phyloP scores from a whole-genome alignment of 78 protist genomes.

The Tieghemostelium lacteum region DNA sequence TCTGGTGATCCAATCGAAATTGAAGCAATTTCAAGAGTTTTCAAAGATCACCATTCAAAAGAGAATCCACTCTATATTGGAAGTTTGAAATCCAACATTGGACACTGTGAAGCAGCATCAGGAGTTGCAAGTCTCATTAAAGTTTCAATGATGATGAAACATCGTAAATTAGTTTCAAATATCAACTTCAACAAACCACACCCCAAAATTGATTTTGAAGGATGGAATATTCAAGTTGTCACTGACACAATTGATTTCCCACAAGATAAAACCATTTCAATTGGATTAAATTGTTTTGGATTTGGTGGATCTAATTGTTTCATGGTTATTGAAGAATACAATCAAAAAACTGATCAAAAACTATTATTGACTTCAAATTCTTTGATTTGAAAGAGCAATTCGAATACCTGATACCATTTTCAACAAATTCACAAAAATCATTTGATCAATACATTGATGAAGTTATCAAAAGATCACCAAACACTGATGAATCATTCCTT shows the following conservation, averaged over 20 bases:
- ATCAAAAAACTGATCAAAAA: not conserved
- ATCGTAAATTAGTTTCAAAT: constrained; percentile 58
- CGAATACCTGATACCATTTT: constrained; percentile 69
- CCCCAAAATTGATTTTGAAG: constrained; percentile 62
- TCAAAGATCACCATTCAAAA: constrained; percentile 27
- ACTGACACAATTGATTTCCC: constrained; percentile 51
- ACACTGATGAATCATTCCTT: not conserved
- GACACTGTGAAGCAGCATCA: constrained; percentile 89
- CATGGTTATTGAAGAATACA: constrained; percentile 54
- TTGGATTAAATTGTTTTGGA: constrained; percentile 88
- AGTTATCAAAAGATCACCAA: not conserved
- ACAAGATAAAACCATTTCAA: constrained; percentile 16
- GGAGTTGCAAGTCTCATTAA: constrained; percentile 81
- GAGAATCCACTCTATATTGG: constrained; percentile 72
- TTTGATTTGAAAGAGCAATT: not conserved
- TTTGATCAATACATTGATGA: constrained; percentile 24
- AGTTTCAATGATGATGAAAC: constrained; percentile 42
- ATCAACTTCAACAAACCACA: constrained; percentile 64
- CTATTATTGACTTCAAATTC: not conserved
- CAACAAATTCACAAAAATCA: constrained; percentile 40
- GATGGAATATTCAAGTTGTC: constrained; percentile 64
- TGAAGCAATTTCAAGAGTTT: constrained; percentile 51
- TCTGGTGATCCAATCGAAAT: constrained; percentile 93
- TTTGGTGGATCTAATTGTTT: constrained; percentile 91
- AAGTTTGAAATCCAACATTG: constrained; percentile 83